Evolutionary conservation across 2,329 filamentous ascomycete species (phyloP).

Genomic region (Nigrospora oryzae): DNA sequence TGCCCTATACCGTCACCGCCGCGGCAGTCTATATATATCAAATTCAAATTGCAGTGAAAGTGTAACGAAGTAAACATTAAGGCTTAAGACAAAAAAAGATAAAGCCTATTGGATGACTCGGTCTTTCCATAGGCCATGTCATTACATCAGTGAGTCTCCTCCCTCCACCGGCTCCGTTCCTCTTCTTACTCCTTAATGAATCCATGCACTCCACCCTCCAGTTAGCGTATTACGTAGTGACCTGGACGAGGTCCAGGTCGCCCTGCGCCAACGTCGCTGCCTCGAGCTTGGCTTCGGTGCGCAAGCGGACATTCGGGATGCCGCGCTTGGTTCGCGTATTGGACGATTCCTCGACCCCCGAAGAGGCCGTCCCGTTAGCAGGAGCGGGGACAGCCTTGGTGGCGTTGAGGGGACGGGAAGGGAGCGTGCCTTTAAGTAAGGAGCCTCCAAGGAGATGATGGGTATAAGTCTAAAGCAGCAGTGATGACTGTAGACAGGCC

Average conservation of each 20-base stretch:
- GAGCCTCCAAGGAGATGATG: constrained; percentile 2
- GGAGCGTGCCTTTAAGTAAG: constrained; percentile 9
- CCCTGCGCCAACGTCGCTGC: constrained; percentile 7
- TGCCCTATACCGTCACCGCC: too few species aligned
- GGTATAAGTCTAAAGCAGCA: not conserved
- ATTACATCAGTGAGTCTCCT: too few species aligned
- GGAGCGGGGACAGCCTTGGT: not conserved
- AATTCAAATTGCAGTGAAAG: too few species aligned
- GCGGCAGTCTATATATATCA: too few species aligned
- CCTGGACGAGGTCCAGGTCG: constrained; percentile 6
- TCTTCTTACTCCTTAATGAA: too few species aligned
- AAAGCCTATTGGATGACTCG: too few species aligned
- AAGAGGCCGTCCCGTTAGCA: not conserved
- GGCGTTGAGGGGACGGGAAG: constrained; percentile 6
- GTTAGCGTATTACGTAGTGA: not conserved
- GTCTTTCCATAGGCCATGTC: too few species aligned
- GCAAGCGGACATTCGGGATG: constrained; percentile 6
- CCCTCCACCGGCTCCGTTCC: too few species aligned
- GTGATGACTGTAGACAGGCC: not conserved
- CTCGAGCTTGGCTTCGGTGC: constrained; percentile 6
- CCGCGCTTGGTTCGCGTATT: not conserved
- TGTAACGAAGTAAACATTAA: too few species aligned
- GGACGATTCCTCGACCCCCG: not conserved
- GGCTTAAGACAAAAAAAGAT: too few species aligned
- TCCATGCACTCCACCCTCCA: too few species aligned